Conservation (phyloP, 2,329 filamentous ascomycete genomes). For the Colletotrichum sp. region DNA sequence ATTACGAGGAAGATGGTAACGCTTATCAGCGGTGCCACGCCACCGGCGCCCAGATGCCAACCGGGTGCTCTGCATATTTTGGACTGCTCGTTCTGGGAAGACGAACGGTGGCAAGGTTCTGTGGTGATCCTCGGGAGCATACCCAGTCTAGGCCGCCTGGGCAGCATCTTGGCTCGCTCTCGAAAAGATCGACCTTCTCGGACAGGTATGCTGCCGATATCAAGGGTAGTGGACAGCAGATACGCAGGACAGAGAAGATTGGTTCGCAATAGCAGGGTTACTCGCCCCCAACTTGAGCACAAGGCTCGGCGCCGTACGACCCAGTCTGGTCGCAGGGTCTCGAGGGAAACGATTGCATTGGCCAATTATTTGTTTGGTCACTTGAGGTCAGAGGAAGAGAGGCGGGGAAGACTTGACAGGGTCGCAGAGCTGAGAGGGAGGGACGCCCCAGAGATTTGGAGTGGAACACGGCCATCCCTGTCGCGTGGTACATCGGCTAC, state of each 20-base stretch:
- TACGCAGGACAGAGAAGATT: conserved; percentile 11
- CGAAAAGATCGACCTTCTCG: conserved; percentile 18
- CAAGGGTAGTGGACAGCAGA: conserved; percentile 4
- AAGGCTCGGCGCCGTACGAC: neutral
- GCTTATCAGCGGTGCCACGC: conserved; percentile 18
- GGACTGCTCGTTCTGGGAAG: neutral
- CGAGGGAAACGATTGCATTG: neutral
- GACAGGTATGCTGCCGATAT: conserved; percentile 19
- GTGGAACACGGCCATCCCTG: neutral
- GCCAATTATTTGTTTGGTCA: neutral
- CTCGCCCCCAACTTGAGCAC: neutral
- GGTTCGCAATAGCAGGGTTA: neutral
- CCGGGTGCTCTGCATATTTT: neutral
- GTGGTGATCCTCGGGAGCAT: neutral
- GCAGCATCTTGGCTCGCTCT: conserved; percentile 8
- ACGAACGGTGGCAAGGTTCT: conserved; percentile 12
- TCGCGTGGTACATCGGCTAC: neutral
- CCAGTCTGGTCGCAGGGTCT: neutral
- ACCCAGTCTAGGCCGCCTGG: conserved; percentile 9
- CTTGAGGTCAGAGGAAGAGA: neutral
- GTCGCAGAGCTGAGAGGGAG: neutral
- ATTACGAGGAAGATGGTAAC: neutral
- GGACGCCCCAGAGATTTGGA: neutral
- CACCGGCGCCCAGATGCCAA: neutral
- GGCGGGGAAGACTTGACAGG: neutral